Percentiles rank a stretch among this genome's conserved stretches.
These are phyloP conservation scores for Botrytis cinerea DNA, from an alignment of 2,329 filamentous ascomycete genomes.

Conservation along the genomic window DNA sequence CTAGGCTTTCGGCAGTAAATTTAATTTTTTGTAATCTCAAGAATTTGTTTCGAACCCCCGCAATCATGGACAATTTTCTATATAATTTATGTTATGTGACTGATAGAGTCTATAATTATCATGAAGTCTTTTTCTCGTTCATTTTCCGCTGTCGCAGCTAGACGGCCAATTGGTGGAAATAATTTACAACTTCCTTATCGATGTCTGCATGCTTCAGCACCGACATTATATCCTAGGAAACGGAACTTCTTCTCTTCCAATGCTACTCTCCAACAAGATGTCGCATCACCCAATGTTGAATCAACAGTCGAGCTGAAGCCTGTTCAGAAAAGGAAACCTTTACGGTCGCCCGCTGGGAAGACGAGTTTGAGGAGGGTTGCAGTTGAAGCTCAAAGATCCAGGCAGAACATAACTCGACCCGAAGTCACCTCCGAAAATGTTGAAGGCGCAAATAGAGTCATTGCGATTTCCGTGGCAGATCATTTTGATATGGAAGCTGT, in stretches of 20 bases:
- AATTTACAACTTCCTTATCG: slow-evolving; percentile 24
- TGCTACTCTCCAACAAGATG: slow-evolving; percentile 50
- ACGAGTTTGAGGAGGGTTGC: slow-evolving; percentile 82
- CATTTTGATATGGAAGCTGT: slow-evolving; percentile 65
- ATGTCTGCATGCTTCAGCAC: slow-evolving; percentile 45
- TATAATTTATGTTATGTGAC: slow-evolving; percentile 6
- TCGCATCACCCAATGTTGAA: slow-evolving; percentile 4
- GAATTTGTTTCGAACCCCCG: neutral
- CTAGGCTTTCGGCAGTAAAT: slow-evolving; percentile 24
- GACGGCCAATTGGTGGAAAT: slow-evolving; percentile 31
- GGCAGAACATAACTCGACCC: slow-evolving; percentile 43
- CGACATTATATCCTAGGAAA: slow-evolving; percentile 49
- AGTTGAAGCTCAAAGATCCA: slow-evolving; percentile 73
- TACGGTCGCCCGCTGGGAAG: slow-evolving; percentile 58
- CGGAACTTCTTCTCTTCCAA: slow-evolving; percentile 69
- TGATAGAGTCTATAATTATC: neutral
- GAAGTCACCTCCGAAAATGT: slow-evolving; percentile 38
- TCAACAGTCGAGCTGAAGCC: slow-evolving; percentile 9
- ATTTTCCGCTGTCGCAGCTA: slow-evolving; percentile 25
- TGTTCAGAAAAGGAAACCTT: slow-evolving; percentile 47
- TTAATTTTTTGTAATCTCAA: neutral
- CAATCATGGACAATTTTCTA: slow-evolving; percentile 15
- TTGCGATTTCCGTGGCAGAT: slow-evolving; percentile 63
- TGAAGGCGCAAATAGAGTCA: slow-evolving; percentile 49
- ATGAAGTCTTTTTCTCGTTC: slow-evolving; percentile 37